These are phyloP conservation scores for Aspergillus leporis DNA, from an alignment of 495 filamentous ascomycete species.

Conservation along the genomic window DNA sequence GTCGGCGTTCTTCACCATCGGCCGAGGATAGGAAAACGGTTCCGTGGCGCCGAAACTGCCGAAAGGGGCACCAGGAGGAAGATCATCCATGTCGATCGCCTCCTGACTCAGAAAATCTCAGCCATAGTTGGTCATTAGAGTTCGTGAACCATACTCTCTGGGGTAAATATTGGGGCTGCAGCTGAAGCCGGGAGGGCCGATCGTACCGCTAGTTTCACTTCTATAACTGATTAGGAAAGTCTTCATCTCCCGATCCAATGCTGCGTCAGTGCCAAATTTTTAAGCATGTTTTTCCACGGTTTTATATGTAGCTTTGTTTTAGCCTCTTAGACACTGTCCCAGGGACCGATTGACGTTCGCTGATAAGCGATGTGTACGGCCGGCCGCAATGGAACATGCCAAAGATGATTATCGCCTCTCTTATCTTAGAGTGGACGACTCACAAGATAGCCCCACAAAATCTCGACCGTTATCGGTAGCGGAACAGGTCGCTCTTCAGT, in stretches of 20 bases:
- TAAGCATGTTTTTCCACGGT: neutral
- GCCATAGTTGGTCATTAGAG: neutral
- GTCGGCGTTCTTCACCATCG: neutral
- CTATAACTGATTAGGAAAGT: neutral
- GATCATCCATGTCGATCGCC: neutral
- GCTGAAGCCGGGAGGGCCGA: neutral
- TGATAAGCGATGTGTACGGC: neutral
- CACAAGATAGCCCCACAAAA: neutral
- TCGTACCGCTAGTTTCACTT: constrained; percentile 5
- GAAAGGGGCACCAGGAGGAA: neutral
- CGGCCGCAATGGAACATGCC: constrained; percentile 14
- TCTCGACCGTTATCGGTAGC: constrained; percentile 20
- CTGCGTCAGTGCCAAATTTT: neutral
- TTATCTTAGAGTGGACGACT: constrained; percentile 22
- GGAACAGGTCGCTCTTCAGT: constrained; percentile 23
- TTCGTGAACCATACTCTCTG: neutral
- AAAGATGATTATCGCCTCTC: constrained; percentile 24
- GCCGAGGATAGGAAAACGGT: neutral
- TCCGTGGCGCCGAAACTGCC: neutral
- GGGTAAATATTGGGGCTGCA: neutral
- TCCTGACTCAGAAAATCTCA: neutral
- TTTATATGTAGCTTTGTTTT: neutral
- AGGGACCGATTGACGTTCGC: neutral
- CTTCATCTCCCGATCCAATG: neutral
- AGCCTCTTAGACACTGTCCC: neutral